Percentiles rank a stretch among this genome's conserved stretches.
These are phyloP conservation scores for Besnoitia besnoiti DNA, from an alignment of 169 alveolate species.

Conservation along the genomic window DNA sequence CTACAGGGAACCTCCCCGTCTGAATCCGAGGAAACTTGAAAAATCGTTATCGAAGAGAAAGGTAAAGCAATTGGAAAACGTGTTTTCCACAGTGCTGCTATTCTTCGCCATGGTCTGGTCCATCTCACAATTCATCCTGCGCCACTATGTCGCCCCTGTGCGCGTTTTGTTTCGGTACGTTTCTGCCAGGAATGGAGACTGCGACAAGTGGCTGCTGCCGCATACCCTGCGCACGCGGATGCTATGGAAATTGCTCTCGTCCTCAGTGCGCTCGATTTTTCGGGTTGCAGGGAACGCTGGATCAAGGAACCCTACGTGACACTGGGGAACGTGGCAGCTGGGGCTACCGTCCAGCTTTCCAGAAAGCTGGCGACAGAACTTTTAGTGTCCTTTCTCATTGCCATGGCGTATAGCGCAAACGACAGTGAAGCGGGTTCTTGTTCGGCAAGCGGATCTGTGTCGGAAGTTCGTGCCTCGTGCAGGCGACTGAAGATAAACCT, in stretches of 20 bases:
- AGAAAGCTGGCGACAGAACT: background rate
- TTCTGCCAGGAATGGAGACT: background rate
- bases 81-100: background rate
- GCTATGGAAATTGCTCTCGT: background rate
- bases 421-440: background rate
- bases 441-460: background rate
- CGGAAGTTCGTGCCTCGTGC: background rate
- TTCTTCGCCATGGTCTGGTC: background rate
- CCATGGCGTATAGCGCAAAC: background rate
- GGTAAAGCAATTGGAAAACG: background rate
- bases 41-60: too few species aligned
- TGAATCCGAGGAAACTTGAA: background rate
- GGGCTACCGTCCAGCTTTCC: background rate
- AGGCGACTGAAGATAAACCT: background rate
- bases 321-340: background rate
- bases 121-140: too few species aligned
- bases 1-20: background rate
- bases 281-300: background rate
- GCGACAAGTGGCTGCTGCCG: background rate
- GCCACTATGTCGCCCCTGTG: too few species aligned
- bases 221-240: background rate
- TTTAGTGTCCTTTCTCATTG: background rate
- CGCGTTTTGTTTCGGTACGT: background rate
- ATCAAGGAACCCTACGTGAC: background rate
- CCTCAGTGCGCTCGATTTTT: background rate